Percentiles rank a stretch among this genome's conserved stretches.
Conservation (phyloP, 345 rosid genomes). For the Brassica carinata region DNA sequence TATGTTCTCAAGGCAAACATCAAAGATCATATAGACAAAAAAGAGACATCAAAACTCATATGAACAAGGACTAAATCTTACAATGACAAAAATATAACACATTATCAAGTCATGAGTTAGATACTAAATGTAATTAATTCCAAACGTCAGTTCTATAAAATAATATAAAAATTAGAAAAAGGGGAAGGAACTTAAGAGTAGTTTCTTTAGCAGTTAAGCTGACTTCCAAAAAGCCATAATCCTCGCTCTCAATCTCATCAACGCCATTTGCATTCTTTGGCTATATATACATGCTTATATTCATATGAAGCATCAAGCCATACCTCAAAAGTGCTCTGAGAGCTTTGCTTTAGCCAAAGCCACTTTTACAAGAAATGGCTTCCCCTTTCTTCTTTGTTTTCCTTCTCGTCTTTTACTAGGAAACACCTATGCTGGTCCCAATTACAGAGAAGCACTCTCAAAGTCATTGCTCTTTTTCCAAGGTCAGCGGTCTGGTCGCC, state of each 20-base stretch:
- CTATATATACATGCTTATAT: conserved; percentile 1
- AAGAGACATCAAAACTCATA: too few relatives aligned
- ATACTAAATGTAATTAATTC: neutral
- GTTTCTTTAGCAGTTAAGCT: neutral
- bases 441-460: conserved; percentile 81
- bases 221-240: conserved; percentile 29
- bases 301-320: neutral
- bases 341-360: neutral
- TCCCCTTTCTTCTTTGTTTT: conserved; percentile 35
- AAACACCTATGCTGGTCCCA: conserved; percentile 49
- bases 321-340: conserved; percentile 7
- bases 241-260: conserved; percentile 22
- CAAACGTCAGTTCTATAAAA: neutral
- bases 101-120: neutral
- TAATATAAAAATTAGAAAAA: neutral
- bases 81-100: neutral
- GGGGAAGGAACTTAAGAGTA: conserved; percentile 8
- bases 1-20: too few relatives aligned
- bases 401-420: conserved; percentile 19
- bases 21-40: too few relatives aligned
- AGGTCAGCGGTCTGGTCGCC: conserved; percentile 90
- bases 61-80: neutral
- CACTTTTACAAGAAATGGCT: conserved; percentile 19
- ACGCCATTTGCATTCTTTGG: neutral
- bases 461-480: conserved; percentile 84